A percentile compares a stretch with the other conserved stretches of the same genome.
phyloP scores from a whole-genome alignment of 179 eudicot species.

The Drosera spatulata region DNA sequence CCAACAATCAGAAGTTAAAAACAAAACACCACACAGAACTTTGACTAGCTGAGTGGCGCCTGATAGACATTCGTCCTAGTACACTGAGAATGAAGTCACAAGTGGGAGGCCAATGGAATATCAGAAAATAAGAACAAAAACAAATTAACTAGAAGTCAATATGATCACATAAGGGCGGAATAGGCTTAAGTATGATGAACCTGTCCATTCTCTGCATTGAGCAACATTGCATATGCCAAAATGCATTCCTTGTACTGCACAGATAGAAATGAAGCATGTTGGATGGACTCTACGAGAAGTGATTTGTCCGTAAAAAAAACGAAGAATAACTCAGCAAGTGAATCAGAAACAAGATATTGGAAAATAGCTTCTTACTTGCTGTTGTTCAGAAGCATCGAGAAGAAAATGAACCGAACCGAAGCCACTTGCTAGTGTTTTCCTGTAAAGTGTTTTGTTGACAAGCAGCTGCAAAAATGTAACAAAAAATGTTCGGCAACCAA shows the following conservation, averaged over 20 bases:
- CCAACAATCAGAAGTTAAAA: too few species aligned
- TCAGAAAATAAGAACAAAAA: too few species aligned
- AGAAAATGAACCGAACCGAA: conserved; percentile 96
- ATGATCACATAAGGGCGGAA: neutral
- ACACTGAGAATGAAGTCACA: too few species aligned
- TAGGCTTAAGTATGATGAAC: conserved; percentile 18
- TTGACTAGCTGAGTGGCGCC: too few species aligned
- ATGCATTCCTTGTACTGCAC: conserved; percentile 92
- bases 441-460: conserved; percentile 81
- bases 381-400: conserved; percentile 95
- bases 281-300: neutral
- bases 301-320: conserved; percentile 3
- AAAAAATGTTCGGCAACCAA: neutral
- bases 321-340: neutral
- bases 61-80: too few species aligned
- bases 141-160: too few species aligned
- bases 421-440: conserved; percentile 96
- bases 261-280: neutral
- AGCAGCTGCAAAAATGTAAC: conserved; percentile 47
- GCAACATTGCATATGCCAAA: conserved; percentile 72
- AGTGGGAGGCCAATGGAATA: too few species aligned
- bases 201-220: conserved; percentile 47
- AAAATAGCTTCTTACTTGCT: conserved; percentile 53
- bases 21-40: too few species aligned
- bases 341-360: conserved; percentile 4